Evolutionary conservation across 805 yeast species (phyloP).

Genomic region (Saturnispora diversa): DNA sequence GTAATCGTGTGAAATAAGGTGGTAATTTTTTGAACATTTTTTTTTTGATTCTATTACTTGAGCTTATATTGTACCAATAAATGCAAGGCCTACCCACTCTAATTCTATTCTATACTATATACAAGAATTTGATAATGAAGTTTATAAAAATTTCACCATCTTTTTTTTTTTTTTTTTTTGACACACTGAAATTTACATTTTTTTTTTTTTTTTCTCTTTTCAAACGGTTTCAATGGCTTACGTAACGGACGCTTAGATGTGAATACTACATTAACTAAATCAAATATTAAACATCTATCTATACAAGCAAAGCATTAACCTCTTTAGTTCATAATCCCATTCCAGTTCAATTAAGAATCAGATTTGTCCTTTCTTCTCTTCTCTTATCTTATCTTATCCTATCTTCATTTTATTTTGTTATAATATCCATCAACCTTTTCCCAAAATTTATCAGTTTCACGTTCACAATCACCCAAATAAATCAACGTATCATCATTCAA

Average conservation of each 20-base stretch:
- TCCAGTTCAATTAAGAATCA: too few species aligned
- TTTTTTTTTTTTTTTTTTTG: background rate
- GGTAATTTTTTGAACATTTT: too few species aligned
- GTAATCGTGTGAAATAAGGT: too few species aligned
- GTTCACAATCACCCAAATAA: slow-evolving; percentile 13
- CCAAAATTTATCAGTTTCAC: slow-evolving; percentile 26
- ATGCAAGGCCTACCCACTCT: background rate
- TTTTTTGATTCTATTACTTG: background rate
- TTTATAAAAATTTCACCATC: background rate
- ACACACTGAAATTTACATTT: background rate
- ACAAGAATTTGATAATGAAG: background rate
- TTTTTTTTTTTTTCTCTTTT: too few species aligned
- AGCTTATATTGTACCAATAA: background rate
- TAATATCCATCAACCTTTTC: slow-evolving; percentile 23
- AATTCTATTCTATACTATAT: background rate
- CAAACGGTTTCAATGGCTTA: too few species aligned
- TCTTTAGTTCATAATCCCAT: too few species aligned
- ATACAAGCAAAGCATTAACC: too few species aligned
- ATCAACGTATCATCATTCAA: slow-evolving; percentile 15
- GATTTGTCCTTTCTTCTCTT: too few species aligned
- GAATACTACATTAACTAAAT: too few species aligned
- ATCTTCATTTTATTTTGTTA: slow-evolving; percentile 18
- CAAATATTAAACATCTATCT: too few species aligned
- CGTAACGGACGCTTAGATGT: too few species aligned
- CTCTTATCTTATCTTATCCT: too few species aligned